Base-by-base conservation (phyloP, 805 yeast species). In the Monosporozyma aerobia region DNA sequence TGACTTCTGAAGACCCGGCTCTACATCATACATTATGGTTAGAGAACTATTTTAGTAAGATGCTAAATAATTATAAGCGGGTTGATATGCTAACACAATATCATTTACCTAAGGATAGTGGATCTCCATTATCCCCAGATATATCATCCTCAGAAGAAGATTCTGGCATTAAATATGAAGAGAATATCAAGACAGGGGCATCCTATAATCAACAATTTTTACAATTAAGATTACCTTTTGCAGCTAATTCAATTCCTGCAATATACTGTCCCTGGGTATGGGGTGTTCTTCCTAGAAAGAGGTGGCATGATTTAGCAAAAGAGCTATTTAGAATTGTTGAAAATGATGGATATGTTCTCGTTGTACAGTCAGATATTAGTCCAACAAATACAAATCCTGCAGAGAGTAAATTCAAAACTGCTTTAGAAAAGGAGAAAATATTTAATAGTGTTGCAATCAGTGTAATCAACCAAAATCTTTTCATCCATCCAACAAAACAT, bases 341-440 rank as follows among this genome's bases (percentile, higher is more conserved):
- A 7, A 69, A 69, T 16, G 69, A 65, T n/a, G 71, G 71, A 8
- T 63, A 59, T 51, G 52, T 61, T 2, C 51, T 62, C 16, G 63
- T 62, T 3, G 49, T 57, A 1, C 56, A 57, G 13, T 43, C 55
- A 32, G 69, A 67, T 53, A 45, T 65, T 11, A 56, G 57, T 19
- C 37, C 59, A 11, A 56, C 64, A 4, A 64, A 57, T 46, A 39
- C 52, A 14, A 51, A 44, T 22, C 25, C 22, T 43, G 51, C 32
- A 8, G 41, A 9, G 35, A 51, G 49, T 19, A 19, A 47, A 14
- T 56, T 56, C 35, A 16, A 32, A 22, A 60, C 65, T 2, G 58
- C 63, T 3, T 32, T 48, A 8, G 69, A 67, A 48, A 56, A 59
- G 49, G 60, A 62, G 27, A 57, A 47, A 33, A 37, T 57, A 6